Base-by-base conservation (phyloP, 2,329 filamentous ascomycete species). In the Magnaporthales sp. region DNA sequence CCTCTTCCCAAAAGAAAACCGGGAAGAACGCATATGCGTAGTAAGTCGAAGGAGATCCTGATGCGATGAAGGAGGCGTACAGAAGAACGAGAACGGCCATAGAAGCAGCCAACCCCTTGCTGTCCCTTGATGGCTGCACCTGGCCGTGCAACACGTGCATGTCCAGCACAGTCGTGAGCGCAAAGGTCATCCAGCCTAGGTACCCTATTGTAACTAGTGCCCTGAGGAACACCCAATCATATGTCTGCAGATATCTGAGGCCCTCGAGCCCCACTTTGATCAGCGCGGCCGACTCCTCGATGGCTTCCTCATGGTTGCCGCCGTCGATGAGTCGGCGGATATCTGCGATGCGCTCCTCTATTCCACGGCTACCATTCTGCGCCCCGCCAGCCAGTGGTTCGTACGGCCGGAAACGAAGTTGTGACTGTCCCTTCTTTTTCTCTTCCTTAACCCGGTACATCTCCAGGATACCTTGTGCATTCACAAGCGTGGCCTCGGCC, bases 371-470 rank as follows among this genome's bases (percentile, higher is more conserved):
- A 46, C 56, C 51, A 31, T 54, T 67, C 22, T 38, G 62, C 4
- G 84, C 80, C 38, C 86, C 84, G 26, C 63, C 63, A 54, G 88
- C 87, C 32, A 99, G 83, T 3, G 87, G 86, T 31, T 83, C 79
- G 74, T 90, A 99, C 0, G 93, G 89, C 65, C 83, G 86, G 77
- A 93, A 99, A 51, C 87, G 86, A 67, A 99, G 77, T 73, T 94
- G 86, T 0, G 85, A 90, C n/a, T 51, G 38, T 0, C 84, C 82
- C 74, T 87, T 88, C 79, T 98, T 98, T 70, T 89, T 85, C 69
- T 89, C 87, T 76, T 98, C 94, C 78, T 99, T 99, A 68, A 99
- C 91, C 29, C 86, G 88, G 75, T 98, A 99, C 90, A 97, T 97
- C 75, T 99, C 95, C 31, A 99, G 80, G 63, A 99, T 95, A 56